Evolutionary conservation across 176 grass and related monocot genomes (phyloP), one percentile per base, ranked within the genome.

Genomic region (Echinochloa phyllopogon): DNA sequence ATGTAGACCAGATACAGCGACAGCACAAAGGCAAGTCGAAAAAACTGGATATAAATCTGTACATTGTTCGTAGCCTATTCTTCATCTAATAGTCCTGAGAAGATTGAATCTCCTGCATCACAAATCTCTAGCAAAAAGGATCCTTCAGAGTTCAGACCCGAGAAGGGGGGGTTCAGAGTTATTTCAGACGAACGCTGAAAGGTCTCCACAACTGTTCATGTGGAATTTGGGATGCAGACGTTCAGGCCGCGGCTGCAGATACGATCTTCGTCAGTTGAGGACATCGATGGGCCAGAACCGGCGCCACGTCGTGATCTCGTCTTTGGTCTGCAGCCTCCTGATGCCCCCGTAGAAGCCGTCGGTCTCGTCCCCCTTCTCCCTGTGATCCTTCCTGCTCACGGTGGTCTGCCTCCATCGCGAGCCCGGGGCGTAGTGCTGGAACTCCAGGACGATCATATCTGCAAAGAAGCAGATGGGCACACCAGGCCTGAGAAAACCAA

Each of bases 261-360:
- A 5, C 12, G 53, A 86, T 69, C 37, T 50, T 83, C 73, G 90
- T 89, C 82, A 97, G 81, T 72, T 84, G 4, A 97, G 72, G 52
- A 88, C 72, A 69, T 91, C 95, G 0, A 67, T 43, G 4, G 95
- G 95, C 95, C 95, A 97, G 59, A 94, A 94, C 6, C 82, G 77
- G 23, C 69, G 72, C 95, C 95, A 97, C 39, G 86, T 90, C 18
- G 88, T 80, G 18, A 94, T 91, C 80, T 94, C 92, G 9, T 94
- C 88, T 4, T 86, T 85, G 40, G 77, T 88, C 21, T 87, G 84
- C 6, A 94, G 84, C 88, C 89, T 97, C 84, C 90, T 84, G 76
- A 97, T 91, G 77, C 92, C 95, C 0, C 95, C 92, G 64, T 94
- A 97, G 88, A 97, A 97, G 4, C 95, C 95, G 10, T 91, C 86